Percentiles rank a stretch among this genome's conserved stretches.
phyloP scores from a whole-genome alignment of 2,329 filamentous ascomycete species.

The Aspergillus ochraceus region DNA sequence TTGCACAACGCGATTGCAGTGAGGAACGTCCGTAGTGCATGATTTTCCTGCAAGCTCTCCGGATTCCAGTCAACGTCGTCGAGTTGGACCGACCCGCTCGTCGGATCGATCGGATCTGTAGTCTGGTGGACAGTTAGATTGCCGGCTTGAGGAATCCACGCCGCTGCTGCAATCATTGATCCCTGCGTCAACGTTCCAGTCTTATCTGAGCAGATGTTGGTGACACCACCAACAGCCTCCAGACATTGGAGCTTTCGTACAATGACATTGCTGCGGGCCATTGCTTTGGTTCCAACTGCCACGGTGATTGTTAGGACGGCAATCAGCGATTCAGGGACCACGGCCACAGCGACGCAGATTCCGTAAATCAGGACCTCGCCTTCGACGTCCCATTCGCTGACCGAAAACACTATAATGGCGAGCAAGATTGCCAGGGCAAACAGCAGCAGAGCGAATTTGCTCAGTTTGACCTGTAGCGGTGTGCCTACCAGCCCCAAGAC shows the following conservation, averaged over 20 bases:
- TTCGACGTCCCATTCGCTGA: slow-evolving; percentile 56
- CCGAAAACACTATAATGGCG: slow-evolving; percentile 63
- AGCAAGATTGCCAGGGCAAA: slow-evolving; percentile 69
- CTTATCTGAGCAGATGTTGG: slow-evolving; percentile 60
- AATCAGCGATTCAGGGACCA: slow-evolving; percentile 65
- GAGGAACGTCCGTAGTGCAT: slow-evolving; percentile 52
- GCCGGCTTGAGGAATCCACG: slow-evolving; percentile 56
- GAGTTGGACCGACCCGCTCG: slow-evolving; percentile 48
- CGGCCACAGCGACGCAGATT: slow-evolving; percentile 58
- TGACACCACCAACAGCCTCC: slow-evolving; percentile 58
- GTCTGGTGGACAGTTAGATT: slow-evolving; percentile 55
- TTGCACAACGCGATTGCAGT: slow-evolving; percentile 58
- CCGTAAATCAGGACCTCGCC: slow-evolving; percentile 62
- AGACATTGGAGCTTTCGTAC: slow-evolving; percentile 56
- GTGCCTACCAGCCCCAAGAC: slow-evolving; percentile 64
- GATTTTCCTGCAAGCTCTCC: slow-evolving; percentile 24
- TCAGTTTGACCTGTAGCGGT: slow-evolving; percentile 79
- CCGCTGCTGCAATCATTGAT: slow-evolving; percentile 62
- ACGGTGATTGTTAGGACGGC: slow-evolving; percentile 64
- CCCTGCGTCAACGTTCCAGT: slow-evolving; percentile 57
- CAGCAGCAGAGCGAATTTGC: slow-evolving; percentile 78
- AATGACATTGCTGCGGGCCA: slow-evolving; percentile 55
- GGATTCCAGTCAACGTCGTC: slow-evolving; percentile 32
- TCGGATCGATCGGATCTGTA: slow-evolving; percentile 57
- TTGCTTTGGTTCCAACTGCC: slow-evolving; percentile 55